Percentiles rank a stretch among this genome's conserved stretches.
These are phyloP conservation scores for Prinsepia uniflora DNA, from an alignment of 306 rosid genomes.

Conservation along the genomic window DNA sequence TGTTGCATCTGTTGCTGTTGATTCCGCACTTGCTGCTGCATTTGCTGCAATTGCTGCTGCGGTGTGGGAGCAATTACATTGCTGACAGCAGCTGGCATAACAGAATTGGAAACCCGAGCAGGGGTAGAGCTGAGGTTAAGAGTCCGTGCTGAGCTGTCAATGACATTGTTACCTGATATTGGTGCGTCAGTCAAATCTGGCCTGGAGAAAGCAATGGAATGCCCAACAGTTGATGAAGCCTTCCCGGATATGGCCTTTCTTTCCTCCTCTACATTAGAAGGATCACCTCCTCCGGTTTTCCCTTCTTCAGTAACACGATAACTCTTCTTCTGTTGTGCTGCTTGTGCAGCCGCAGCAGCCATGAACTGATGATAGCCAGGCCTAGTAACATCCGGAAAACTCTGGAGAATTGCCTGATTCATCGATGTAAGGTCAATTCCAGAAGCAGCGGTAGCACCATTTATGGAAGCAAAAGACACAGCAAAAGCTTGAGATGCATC, in stretches of 20 bases:
- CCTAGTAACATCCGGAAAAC: conserved; percentile 31
- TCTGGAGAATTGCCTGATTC: conserved; percentile 57
- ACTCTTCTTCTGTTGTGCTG: conserved; percentile 66
- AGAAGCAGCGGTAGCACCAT: conserved; percentile 54
- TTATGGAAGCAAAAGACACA: conserved; percentile 68
- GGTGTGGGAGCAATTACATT: conserved; percentile 35
- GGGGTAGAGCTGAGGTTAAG: conserved; percentile 54
- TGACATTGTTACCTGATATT: conserved; percentile 46
- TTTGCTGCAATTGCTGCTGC: conserved; percentile 62
- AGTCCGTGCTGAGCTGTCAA: conserved; percentile 69
- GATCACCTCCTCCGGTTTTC: conserved; percentile 46
- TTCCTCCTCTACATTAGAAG: conserved; percentile 67
- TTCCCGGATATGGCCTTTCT: conserved; percentile 56
- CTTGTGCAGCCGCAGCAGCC: conserved; percentile 54
- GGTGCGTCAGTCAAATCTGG: conserved; percentile 60
- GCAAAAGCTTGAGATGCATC: conserved; percentile 76
- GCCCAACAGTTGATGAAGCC: conserved; percentile 50
- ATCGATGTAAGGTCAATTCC: conserved; percentile 70
- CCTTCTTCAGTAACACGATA: conserved; percentile 60
- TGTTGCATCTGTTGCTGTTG: conserved; percentile 44
- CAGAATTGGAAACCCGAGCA: conserved; percentile 49
- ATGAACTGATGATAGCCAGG: conserved; percentile 51
- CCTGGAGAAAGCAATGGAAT: conserved; percentile 82
- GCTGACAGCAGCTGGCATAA: conserved; percentile 41
- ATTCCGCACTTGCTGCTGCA: conserved; percentile 37